phyloP scores from a whole-genome alignment of 176 grass and related monocot species.

The Aegilops umbellulata region DNA sequence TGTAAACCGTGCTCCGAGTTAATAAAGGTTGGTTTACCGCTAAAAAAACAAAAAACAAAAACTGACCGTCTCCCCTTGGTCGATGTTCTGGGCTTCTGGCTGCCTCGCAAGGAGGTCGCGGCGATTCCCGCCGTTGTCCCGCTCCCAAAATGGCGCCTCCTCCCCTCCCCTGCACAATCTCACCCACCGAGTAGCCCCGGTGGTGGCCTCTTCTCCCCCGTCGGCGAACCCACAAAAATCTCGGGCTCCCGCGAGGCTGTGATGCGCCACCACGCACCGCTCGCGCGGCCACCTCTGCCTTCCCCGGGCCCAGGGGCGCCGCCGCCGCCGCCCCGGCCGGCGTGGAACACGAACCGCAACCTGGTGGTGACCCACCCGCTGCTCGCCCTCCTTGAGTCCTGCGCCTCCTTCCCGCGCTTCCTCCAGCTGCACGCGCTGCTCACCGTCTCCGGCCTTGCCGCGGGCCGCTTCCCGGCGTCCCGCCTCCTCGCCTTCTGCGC shows the following conservation, averaged over 20 bases:
- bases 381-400: conserved; percentile 60
- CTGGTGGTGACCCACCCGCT: conserved; percentile 71
- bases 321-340: conserved; percentile 8
- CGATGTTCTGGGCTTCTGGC: no score
- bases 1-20: no score
- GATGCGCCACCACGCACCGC: background rate
- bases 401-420: conserved; percentile 59
- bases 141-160: background rate
- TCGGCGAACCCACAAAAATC: background rate
- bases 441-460: conserved; percentile 51
- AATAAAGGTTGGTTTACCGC: no score
- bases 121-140: background rate
- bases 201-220: background rate
- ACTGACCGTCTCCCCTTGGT: no score
- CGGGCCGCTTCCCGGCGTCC: conserved; percentile 63
- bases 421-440: conserved; percentile 63
- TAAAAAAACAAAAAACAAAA: no score
- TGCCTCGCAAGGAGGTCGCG: no score
- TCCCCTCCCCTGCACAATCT: no score
- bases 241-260: background rate
- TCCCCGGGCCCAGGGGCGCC: background rate
- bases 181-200: background rate
- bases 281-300: background rate
- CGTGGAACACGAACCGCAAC: conserved; percentile 70
- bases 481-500: conserved; percentile 70